These are phyloP conservation scores for Rubia balearica DNA, from an alignment of 305 asterid genomes.

Conservation along the genomic window DNA sequence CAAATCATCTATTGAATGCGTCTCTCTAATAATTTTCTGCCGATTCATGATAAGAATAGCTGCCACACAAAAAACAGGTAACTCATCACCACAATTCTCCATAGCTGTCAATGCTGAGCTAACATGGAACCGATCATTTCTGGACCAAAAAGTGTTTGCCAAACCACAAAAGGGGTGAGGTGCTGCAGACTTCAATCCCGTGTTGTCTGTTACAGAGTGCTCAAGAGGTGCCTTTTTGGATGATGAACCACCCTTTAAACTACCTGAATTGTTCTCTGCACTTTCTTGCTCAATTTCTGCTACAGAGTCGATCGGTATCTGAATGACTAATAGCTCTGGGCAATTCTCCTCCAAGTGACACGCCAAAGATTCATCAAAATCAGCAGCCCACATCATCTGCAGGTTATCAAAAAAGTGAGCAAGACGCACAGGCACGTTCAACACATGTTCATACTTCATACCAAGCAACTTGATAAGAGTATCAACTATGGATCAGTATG, in stretches of 20 bases:
- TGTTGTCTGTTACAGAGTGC: slow-evolving; percentile 43
- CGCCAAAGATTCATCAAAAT: slow-evolving; percentile 67
- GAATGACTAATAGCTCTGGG: slow-evolving; percentile 68
- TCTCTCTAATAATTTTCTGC: slow-evolving; percentile 70
- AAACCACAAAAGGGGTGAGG: slow-evolving; percentile 81
- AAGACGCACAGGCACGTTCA: slow-evolving; percentile 1
- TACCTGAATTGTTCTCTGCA: slow-evolving; percentile 31
- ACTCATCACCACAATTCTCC: slow-evolving; percentile 78
- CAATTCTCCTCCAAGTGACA: slow-evolving; percentile 59
- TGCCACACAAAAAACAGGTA: slow-evolving; percentile 93
- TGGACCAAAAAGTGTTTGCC: slow-evolving; percentile 80
- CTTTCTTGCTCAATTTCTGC: slow-evolving; percentile 53
- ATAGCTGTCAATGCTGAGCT: slow-evolving; percentile 44
- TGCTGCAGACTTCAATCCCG: slow-evolving; percentile 44
- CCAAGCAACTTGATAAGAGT: neutral
- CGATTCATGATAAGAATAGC: slow-evolving; percentile 92
- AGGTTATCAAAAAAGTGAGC: slow-evolving; percentile 15
- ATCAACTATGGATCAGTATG: neutral
- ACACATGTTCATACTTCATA: neutral
- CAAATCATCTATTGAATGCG: slow-evolving; percentile 85
- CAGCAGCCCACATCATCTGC: slow-evolving; percentile 99
- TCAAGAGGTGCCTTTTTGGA: slow-evolving; percentile 44
- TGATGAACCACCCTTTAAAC: slow-evolving; percentile 36
- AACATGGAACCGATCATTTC: slow-evolving; percentile 45
- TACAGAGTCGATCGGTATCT: slow-evolving; percentile 46